These are phyloP conservation scores for Xylaria hypoxylon DNA, from an alignment of 2,329 filamentous ascomycete genomes.

Conservation along the genomic window DNA sequence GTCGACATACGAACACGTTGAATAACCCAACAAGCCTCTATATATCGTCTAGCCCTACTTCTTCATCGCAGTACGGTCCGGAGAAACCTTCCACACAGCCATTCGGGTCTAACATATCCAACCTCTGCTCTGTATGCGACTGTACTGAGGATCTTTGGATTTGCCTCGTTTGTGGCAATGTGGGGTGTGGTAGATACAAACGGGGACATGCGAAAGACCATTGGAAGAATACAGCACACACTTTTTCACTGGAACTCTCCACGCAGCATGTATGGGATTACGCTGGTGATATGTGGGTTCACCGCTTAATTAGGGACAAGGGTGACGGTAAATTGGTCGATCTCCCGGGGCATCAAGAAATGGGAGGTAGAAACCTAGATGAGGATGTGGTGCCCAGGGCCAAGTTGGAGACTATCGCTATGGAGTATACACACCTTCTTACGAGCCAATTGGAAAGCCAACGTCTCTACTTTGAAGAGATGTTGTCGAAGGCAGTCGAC, in stretches of 20 bases:
- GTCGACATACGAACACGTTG: constrained; percentile 79
- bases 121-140: constrained; percentile 85
- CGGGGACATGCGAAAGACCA: constrained; percentile 92
- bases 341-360: constrained; percentile 69
- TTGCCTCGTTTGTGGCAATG: constrained; percentile 90
- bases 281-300: constrained; percentile 93
- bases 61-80: constrained; percentile 54
- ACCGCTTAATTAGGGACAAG: constrained; percentile 93
- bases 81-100: constrained; percentile 65
- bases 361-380: constrained; percentile 54
- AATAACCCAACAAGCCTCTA: constrained; percentile 39
- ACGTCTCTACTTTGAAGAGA: constrained; percentile 91
- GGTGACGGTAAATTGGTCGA: constrained; percentile 93
- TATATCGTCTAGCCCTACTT: constrained; percentile 39
- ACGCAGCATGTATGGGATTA: constrained; percentile 99
- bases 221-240: constrained; percentile 89
- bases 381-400: constrained; percentile 78
- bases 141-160: constrained; percentile 90
- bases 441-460: constrained; percentile 94
- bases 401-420: constrained; percentile 80
- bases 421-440: constrained; percentile 94
- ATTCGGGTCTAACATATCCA: constrained; percentile 70
- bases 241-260: constrained; percentile 90
- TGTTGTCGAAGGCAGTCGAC: constrained; percentile 87
- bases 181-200: constrained; percentile 95